Evolutionary conservation across 2,329 filamentous ascomycete species (phyloP).

Genomic region (Cladosporium halotolerans): DNA sequence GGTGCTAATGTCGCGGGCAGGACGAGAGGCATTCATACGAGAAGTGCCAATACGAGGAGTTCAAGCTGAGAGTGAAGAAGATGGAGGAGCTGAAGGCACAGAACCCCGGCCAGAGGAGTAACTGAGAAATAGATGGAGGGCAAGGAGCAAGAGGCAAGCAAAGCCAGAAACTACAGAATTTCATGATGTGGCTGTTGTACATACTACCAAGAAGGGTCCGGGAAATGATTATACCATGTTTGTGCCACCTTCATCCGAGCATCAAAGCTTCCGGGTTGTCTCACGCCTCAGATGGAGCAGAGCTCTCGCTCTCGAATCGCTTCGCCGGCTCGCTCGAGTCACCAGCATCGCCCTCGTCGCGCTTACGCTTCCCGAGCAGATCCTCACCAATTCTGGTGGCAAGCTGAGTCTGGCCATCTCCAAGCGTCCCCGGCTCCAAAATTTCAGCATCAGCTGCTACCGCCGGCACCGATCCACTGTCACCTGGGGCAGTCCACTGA

Average conservation of each 20-base stretch:
- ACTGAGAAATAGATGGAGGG: conserved; percentile 43
- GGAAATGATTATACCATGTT: conserved; percentile 8
- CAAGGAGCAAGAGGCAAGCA: background rate
- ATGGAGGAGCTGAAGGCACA: conserved; percentile 92
- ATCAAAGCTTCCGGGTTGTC: background rate
- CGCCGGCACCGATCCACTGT: no score
- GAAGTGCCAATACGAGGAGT: conserved; percentile 98
- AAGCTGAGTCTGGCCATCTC: conserved; percentile 7
- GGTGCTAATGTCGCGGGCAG: conserved; percentile 41
- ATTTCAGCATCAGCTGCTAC: no score
- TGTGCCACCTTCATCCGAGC: background rate
- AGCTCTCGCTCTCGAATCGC: background rate
- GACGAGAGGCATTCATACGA: conserved; percentile 96
- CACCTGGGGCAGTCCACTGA: no score
- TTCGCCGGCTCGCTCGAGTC: background rate
- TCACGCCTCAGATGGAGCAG: background rate
- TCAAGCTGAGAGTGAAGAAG: conserved; percentile 96
- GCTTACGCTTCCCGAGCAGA: conserved; percentile 7
- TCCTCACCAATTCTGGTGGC: background rate
- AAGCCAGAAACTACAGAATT: conserved; percentile 8
- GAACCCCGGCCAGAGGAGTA: conserved; percentile 79
- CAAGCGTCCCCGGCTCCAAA: no score
- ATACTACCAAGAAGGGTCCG: conserved; percentile 16
- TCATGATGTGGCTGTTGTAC: conserved; percentile 19
- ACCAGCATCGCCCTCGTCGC: background rate